Evolutionary conservation across 495 filamentous ascomycete species (phyloP), one percentile per base, ranked within the genome.

Genomic region (Arthonia radiata): DNA sequence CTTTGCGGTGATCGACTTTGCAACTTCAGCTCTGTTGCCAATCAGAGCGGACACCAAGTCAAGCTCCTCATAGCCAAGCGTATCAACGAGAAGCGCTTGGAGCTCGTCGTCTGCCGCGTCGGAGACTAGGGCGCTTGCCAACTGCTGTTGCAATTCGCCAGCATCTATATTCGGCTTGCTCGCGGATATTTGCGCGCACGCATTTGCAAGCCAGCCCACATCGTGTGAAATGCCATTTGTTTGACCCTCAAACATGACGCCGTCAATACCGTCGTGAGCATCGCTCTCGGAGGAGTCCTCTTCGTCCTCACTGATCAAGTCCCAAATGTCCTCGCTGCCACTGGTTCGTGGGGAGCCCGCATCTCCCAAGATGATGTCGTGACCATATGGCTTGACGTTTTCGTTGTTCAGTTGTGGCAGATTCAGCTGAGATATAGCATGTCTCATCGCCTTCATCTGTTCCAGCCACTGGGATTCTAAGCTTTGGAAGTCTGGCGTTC

Each of bases 31-130:
- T 13, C 81, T 56, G 37, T 80, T 71, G 3, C 61, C 52, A 31
- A 91, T 71, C 14, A 94, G 47, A 30, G 90, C 74, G 31, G 76
- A 75, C 18, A 94, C 64, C 30, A 93, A 62, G 29, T 94, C 81
- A 9, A 94, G 50, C 37, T 94, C 82, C 31, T 82, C 77, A 40
- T 77, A 93, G 0, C 86, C 86, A 27, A 94, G 54, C 30, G 92
- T 67, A 39, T 97, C 89, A 0, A 73, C 77, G n/a, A 97, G 56
- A 12, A 63, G 63, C 44, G 77, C 80, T 47, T 94, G 86, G 5
- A 94, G 49, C 37, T 82, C 77, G 13, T 81, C 75, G 37, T 91
- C 78, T 15, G 57, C 34, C 53, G 30, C 52, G 56, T 74, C 64
- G 14, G 71, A 65, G 3, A 56, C 61, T 27, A 89, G 40, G 5